Percentiles rank a stretch among this genome's conserved stretches.
phyloP scores from a whole-genome alignment of 176 grass and related monocot species.

The Saccharum officinarum region DNA sequence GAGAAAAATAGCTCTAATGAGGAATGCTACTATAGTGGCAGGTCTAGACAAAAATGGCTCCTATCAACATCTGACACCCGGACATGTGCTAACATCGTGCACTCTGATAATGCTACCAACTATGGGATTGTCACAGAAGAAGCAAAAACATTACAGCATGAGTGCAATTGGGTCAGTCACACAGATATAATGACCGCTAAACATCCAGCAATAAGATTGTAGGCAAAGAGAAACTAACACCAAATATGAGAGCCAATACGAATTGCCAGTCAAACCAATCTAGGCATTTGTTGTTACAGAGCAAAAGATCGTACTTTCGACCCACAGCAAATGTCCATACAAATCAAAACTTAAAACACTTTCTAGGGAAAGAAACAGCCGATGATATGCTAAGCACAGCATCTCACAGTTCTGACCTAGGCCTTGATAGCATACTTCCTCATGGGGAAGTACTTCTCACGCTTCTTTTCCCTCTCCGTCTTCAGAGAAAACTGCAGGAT shows the following conservation, averaged over 20 bases:
- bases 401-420: slow-evolving; percentile 19
- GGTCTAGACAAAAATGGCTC: no score
- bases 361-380: slow-evolving; percentile 18
- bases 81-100: no score
- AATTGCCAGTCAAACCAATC: slow-evolving; percentile 3
- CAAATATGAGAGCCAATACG: neutral
- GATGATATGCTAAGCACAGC: neutral
- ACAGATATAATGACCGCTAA: no score
- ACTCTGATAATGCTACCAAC: no score
- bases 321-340: slow-evolving; percentile 19
- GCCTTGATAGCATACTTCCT: slow-evolving; percentile 57
- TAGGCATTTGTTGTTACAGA: neutral
- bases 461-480: slow-evolving; percentile 53
- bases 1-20: no score
- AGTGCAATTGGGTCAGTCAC: no score
- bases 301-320: neutral
- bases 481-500: slow-evolving; percentile 43
- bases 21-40: no score
- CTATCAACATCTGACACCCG: no score
- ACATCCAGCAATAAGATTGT: no score
- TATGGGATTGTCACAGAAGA: no score
- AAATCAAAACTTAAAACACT: slow-evolving; percentile 21
- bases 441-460: slow-evolving; percentile 48
- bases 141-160: no score
- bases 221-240: no score